Evolutionary conservation across 169 alveolate species (phyloP), one percentile per base, ranked within the genome.

Genomic region (Plasmodium falciparum): DNA sequence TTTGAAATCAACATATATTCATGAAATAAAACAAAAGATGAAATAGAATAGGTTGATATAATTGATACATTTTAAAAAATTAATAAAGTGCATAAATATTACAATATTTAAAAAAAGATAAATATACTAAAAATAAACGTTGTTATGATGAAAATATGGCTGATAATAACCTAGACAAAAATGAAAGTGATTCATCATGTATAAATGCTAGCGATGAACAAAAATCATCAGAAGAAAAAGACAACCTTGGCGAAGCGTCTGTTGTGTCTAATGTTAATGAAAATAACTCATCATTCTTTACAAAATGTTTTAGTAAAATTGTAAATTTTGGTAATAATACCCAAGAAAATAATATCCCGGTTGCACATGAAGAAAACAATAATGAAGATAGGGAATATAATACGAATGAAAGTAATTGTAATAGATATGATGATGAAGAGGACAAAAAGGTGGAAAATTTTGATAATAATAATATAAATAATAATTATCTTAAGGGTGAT

Each of bases 201-300:
- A 33, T 33, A 33, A 33, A 33, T 33, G 45, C 45, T 33, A 33
- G 45, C 45, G 45, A 33, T 33, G 45, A 33, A 33, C 45, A 33
- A 33, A 33, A 33, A 33, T 33, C 45, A 33, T 33, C 45, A 33
- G 45, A 33, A 33, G 45, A 33, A 33, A 33, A 33, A 33, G 45
- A 33, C 45, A 33, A 33, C 45, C 8, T 4, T 4, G 45, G 45
- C 8, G 45, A 33, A 33, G 7, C 45, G 0, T 33, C 45, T 33
- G 45, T 6, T 33, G 5, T 33, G 45, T 7, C 45, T 58, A 59
- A 49, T 26, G 47, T 33, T 11, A 43, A 39, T 13, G 73, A 22
- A 49, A 62, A 61, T 12, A 66, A 50, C 15, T 12, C 88, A 7
- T 59, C 74, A 9, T 74, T 74, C 22, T 74, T 74, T 20, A 47